phyloP scores from a whole-genome alignment of 768 basidiomycete genomes.

The Inosperma sp. region DNA sequence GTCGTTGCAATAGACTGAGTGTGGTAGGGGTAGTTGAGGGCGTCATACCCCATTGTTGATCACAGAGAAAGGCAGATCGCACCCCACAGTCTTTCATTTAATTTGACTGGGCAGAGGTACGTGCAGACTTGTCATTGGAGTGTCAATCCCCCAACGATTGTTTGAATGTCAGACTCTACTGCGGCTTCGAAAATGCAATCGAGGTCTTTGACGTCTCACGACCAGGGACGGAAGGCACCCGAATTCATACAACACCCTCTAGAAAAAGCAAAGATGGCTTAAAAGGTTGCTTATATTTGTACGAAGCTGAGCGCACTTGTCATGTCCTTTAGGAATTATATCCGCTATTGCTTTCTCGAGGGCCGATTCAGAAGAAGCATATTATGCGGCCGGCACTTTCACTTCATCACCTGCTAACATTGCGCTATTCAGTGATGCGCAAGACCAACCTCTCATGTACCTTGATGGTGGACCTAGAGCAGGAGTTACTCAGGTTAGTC shows the following conservation, averaged over 20 bases:
- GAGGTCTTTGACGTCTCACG: slow-evolving; percentile 74
- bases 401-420: slow-evolving; percentile 53
- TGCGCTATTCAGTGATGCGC: slow-evolving; percentile 60
- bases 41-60: slow-evolving; percentile 88
- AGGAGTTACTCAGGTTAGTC: slow-evolving; percentile 51
- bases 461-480: slow-evolving; percentile 52
- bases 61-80: slow-evolving; percentile 90
- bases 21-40: slow-evolving; percentile 58
- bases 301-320: neutral
- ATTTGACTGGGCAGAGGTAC: slow-evolving; percentile 60
- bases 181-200: slow-evolving; percentile 81
- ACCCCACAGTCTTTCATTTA: slow-evolving; percentile 81
- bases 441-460: slow-evolving; percentile 52
- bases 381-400: slow-evolving; percentile 80
- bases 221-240: slow-evolving; percentile 71
- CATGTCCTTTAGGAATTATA: slow-evolving; percentile 62
- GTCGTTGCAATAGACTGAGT: neutral
- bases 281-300: slow-evolving; percentile 55
- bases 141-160: neutral
- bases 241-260: slow-evolving; percentile 65
- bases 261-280: slow-evolving; percentile 81
- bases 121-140: slow-evolving; percentile 13
- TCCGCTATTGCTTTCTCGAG: slow-evolving; percentile 78
- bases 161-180: slow-evolving; percentile 58
- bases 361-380: slow-evolving; percentile 40